phyloP scores from a whole-genome alignment of 148 eudicot genomes.

The Rhododendron ovatum region DNA sequence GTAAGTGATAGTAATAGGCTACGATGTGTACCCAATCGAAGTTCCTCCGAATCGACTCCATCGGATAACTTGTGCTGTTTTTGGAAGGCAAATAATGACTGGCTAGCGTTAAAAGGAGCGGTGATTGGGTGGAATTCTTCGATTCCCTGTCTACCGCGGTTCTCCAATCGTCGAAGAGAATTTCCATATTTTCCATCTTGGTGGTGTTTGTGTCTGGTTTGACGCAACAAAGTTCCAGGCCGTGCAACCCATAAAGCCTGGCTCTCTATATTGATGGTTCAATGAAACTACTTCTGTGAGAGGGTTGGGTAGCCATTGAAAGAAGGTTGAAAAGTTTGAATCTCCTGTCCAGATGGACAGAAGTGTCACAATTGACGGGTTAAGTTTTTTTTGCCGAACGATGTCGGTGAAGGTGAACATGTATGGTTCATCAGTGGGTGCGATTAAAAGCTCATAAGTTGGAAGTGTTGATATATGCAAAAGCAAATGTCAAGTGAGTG shows the following conservation, averaged over 20 bases:
- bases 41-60: slow-evolving; percentile 25
- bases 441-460: neutral
- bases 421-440: slow-evolving; percentile 1
- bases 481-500: slow-evolving; percentile 5
- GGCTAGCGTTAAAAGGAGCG: slow-evolving; percentile 19
- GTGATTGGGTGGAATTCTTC: neutral
- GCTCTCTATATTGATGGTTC: slow-evolving; percentile 31
- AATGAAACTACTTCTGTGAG: slow-evolving; percentile 26
- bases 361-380: slow-evolving; percentile 17
- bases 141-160: slow-evolving; percentile 18
- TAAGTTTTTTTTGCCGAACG: slow-evolving; percentile 12
- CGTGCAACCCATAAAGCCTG: slow-evolving; percentile 26
- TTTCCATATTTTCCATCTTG: slow-evolving; percentile 11
- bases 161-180: slow-evolving; percentile 36
- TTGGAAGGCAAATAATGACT: neutral
- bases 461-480: slow-evolving; percentile 17
- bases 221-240: slow-evolving; percentile 27
- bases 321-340: neutral
- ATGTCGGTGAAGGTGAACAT: slow-evolving; percentile 15
- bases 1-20: slow-evolving; percentile 31
- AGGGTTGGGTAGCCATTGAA: slow-evolving; percentile 12
- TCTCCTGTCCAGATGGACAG: slow-evolving; percentile 7
- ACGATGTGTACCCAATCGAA: slow-evolving; percentile 33
- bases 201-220: slow-evolving; percentile 1
- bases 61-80: slow-evolving; percentile 13